Conservation (phyloP, 1,139 yeast genomes). For the Petasospora fabianii region DNA sequence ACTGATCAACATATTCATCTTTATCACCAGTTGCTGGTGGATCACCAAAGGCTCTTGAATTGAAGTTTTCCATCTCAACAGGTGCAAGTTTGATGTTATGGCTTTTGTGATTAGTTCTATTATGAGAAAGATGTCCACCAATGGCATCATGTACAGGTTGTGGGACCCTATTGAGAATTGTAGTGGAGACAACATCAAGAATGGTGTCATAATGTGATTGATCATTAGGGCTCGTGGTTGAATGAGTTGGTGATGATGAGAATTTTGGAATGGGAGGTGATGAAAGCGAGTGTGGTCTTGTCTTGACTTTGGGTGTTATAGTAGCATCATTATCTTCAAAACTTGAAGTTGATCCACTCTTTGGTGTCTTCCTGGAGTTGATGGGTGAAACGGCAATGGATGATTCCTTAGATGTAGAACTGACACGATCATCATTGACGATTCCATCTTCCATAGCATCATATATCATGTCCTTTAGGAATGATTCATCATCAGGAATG, state of each 20-base stretch:
- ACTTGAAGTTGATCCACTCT: slow-evolving; percentile 7
- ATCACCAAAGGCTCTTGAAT: slow-evolving; percentile 30
- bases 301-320: slow-evolving; percentile 7
- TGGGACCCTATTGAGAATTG: slow-evolving; percentile 26
- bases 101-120: slow-evolving; percentile 6
- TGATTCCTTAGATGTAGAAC: background rate
- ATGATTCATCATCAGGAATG: slow-evolving; percentile 5
- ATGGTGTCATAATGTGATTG: slow-evolving; percentile 4
- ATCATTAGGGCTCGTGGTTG: background rate
- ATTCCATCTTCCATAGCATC: slow-evolving; percentile 30
- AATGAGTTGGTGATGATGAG: background rate
- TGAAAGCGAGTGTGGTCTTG: slow-evolving; percentile 18
- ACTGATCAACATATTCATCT: slow-evolving; percentile 41
- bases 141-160: slow-evolving; percentile 23
- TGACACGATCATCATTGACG: slow-evolving; percentile 1
- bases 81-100: slow-evolving; percentile 32
- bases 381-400: background rate
- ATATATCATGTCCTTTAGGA: slow-evolving; percentile 27
- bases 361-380: background rate
- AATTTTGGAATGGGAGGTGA: slow-evolving; percentile 14
- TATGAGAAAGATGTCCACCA: too few species aligned
- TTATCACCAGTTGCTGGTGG: slow-evolving; percentile 31
- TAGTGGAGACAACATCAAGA: slow-evolving; percentile 25
- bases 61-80: slow-evolving; percentile 44
- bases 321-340: slow-evolving; percentile 3